Conservation (phyloP, 768 basidiomycete species). For the Suillus weaverae region DNA sequence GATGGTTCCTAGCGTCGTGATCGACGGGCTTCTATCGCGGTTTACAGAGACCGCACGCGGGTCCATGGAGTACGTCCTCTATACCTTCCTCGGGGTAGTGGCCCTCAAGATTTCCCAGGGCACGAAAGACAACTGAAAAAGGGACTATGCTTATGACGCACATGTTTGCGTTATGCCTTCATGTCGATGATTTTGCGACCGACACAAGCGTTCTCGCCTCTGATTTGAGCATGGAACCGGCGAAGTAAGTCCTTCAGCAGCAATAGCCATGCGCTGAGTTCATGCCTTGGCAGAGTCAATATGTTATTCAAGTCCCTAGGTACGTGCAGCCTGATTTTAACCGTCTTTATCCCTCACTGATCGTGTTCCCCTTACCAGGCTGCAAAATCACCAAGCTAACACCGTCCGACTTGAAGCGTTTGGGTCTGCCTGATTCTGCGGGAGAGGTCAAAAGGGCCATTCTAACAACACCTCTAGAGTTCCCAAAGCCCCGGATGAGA, state of each 20-base stretch:
- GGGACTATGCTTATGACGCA: conserved; percentile 74
- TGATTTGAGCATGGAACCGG: conserved; percentile 66
- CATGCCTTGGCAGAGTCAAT: conserved; percentile 46
- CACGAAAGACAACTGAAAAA: conserved; percentile 61
- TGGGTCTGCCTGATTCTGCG: conserved; percentile 65
- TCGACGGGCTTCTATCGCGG: conserved; percentile 73
- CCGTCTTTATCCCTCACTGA: background rate
- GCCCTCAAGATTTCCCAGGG: conserved; percentile 30
- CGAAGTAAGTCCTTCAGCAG: conserved; percentile 53
- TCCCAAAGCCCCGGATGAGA: conserved; percentile 62
- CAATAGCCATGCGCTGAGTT: conserved; percentile 6
- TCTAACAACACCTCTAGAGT: conserved; percentile 73
- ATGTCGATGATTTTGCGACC: conserved; percentile 73
- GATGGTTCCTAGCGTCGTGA: conserved; percentile 57
- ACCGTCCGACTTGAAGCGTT: conserved; percentile 62
- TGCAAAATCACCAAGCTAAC: conserved; percentile 66
- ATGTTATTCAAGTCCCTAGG: conserved; percentile 77
- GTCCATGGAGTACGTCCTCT: conserved; percentile 54
- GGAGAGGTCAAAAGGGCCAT: conserved; percentile 70
- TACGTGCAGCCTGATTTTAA: conserved; percentile 25
- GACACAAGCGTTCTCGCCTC: conserved; percentile 67
- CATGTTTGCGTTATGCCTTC: conserved; percentile 79
- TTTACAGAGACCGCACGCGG: conserved; percentile 80
- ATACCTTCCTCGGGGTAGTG: background rate
- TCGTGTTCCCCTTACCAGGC: conserved; percentile 41